Evolutionary conservation across 257 asterid genomes (phyloP), one percentile per base, ranked within the genome.

Genomic region (Capsicum baccatum): DNA sequence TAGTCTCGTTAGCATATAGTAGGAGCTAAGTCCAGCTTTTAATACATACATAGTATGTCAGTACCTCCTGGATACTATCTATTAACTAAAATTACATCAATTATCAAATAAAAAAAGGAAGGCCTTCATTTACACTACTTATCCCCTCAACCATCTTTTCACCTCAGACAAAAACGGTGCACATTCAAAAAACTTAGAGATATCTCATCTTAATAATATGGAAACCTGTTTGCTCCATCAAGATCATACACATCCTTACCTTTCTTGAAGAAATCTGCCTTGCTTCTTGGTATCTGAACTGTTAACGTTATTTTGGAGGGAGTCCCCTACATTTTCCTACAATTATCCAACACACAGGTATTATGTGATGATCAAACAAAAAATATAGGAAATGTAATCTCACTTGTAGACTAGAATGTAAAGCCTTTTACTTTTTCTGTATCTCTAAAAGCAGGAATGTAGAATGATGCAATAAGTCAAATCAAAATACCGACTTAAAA

Each of bases 321-420:
- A 15, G 80, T 67, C 84, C 79, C 33, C 60, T 60, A 21, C 85
- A 83, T 76, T 47, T 15, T 78, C 91, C 92, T 89, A 89, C 85
- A 85, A 87, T 76, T 54, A 78, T 78, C 64, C 62, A 54, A 54
- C 2, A 16, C 82, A 78, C 26, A 78, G 47, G 64, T 55, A 26
- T 26, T 15, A 78, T 50, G 21, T 35, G 64, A 54, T 78, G 64
- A 54, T 26, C 81, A 78, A 50, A 54, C 50, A 15, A 78, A 78
- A 78, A 26, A 78, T 5, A 14, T 33, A 78, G 42, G 64, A 54
- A 78, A 14, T 26, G 2, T 76, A 76, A 4, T 4, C 21, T 50
- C 47, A 52, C 42, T 48, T 12, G 50, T 50, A 12, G 47, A 74
- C 81, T 74, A 50, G 63, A 52, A 52, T 37, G 0, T 74, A 54